Base-by-base conservation (phyloP, 2,329 filamentous ascomycete species). In the Pseudocercospora macadamiae region DNA sequence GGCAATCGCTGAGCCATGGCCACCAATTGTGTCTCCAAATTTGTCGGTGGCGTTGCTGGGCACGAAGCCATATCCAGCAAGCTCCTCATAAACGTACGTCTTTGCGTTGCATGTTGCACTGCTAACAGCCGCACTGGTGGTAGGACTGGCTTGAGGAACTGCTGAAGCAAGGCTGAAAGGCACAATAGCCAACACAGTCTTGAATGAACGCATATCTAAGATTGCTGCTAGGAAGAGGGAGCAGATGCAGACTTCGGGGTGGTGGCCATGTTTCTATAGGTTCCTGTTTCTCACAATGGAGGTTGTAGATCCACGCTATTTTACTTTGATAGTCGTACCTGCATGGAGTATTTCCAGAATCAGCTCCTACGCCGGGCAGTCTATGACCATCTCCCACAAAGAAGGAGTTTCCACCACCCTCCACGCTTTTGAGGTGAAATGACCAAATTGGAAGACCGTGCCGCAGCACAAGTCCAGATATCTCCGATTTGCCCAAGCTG, bases 21-120 rank as follows among this genome's bases (percentile, higher is more conserved):
- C 86, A 34, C 86, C 86, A 26, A 90, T 76, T 0, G 87, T 90
- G 69, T 91, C 88, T 26, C 86, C 86, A 64, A 82, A 87, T 69
- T 87, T 86, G 74, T 91, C 89, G 28, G 80, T 76, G 2, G 82
- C 80, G 66, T 86, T 79, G 28, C 79, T 79, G 0, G 82, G 74
- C 2, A 90, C 73, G 55, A 79, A 81, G 4, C 88, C 88, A 68
- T 86, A 90, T 8, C 88, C 88, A 3, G 84, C 86, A 8, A 91
- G 81, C 57, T 82, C 79, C 53, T 87, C 76, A 70, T 91, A 91
- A n/a, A 82, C 79, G 67, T 88, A 90, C 1, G 56, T 78, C 61
- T 85, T 80, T 51, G 83, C 83, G 64, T 83, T 85, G 72, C 87
- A 89, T 12, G 74, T 81, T 5, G 83, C 81, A 52, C 77, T 73